A percentile compares a stretch with the other conserved stretches of the same genome.
Conservation (phyloP, 2,329 filamentous ascomycete species). For the Shiraia bambusicola region DNA sequence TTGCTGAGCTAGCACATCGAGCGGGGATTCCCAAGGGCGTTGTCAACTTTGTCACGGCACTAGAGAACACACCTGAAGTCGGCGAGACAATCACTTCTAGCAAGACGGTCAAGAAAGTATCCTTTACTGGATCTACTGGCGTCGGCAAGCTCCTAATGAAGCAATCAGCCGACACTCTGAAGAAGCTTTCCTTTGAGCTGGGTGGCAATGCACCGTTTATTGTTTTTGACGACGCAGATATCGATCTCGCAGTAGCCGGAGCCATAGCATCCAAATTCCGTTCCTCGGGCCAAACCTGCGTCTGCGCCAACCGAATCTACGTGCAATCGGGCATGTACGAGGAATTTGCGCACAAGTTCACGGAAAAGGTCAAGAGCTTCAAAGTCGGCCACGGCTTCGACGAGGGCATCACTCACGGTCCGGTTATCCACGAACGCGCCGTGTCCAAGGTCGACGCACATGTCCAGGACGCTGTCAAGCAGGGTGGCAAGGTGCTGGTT, state of each 20-base stretch:
- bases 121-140: slow-evolving; percentile 78
- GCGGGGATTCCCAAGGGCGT: slow-evolving; percentile 90
- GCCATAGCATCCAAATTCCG: slow-evolving; percentile 90
- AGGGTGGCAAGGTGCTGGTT: slow-evolving; percentile 36
- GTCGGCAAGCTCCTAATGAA: slow-evolving; percentile 81
- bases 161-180: slow-evolving; percentile 79
- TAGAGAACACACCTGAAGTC: slow-evolving; percentile 76
- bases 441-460: slow-evolving; percentile 42
- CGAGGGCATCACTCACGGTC: slow-evolving; percentile 72
- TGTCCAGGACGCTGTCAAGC: slow-evolving; percentile 37
- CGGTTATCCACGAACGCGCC: slow-evolving; percentile 82
- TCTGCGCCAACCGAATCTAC: slow-evolving; percentile 75
- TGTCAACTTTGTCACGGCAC: slow-evolving; percentile 81
- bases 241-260: slow-evolving; percentile 80
- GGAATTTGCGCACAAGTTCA: slow-evolving; percentile 67
- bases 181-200: slow-evolving; percentile 86
- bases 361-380: slow-evolving; percentile 71
- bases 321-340: slow-evolving; percentile 79
- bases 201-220: slow-evolving; percentile 96
- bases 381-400: slow-evolving; percentile 75
- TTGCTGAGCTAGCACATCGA: slow-evolving; percentile 81
- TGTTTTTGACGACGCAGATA: slow-evolving; percentile 91
- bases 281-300: slow-evolving; percentile 92
- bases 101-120: slow-evolving; percentile 80
- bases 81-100: slow-evolving; percentile 76